Evolutionary conservation across 192 early-diverging fungal genomes (phyloP), one percentile per base, ranked within the genome.

Genomic region (Jimgerdemannia flammicorona): DNA sequence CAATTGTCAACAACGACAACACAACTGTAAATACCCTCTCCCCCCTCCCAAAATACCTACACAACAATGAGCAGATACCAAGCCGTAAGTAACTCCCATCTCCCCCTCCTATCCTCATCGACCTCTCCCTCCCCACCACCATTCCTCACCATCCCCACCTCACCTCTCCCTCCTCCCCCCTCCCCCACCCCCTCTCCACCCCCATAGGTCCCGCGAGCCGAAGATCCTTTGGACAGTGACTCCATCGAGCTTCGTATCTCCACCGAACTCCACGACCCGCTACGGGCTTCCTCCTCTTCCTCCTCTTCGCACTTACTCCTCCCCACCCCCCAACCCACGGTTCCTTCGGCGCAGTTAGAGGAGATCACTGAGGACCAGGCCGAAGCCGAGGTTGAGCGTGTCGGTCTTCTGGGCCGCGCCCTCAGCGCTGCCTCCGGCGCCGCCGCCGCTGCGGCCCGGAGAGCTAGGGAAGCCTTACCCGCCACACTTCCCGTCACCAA

Each of bases 401-500:
- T 66, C 64, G 65, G 72, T 40, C 72, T 66, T 41, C 42, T 64
- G 20, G 41, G 64, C 9, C 64, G 64, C 17, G 40, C 71, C 10
- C 64, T 11, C 11, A 43, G 43, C 20, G 17, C 42, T 2, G 19
- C 64, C 3, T 20, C 17, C 4, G 64, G 67, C 42, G 43, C 54
- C 7, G n/a, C 39, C 64, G 42, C 65, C 18, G 43, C 72, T 41
- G 10, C 42, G 44, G 3, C n/a, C 19, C 43, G 59, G 64, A 54
- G 49, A 10, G 10, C 4, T 4, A 43, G 64, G 17, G 70, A 43
- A 3, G 70, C 64, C 41, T 64, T 66, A 70, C 79, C 78, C 9
- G 83, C 77, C 6, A 72, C 82, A 69, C 73, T 81, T 17, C 76
- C 81, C 17, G 42, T 78, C 4, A 75, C 78, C 11, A 81, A 80